phyloP scores from a whole-genome alignment of 805 yeast species.

The Metschnikowia reukaufii region DNA sequence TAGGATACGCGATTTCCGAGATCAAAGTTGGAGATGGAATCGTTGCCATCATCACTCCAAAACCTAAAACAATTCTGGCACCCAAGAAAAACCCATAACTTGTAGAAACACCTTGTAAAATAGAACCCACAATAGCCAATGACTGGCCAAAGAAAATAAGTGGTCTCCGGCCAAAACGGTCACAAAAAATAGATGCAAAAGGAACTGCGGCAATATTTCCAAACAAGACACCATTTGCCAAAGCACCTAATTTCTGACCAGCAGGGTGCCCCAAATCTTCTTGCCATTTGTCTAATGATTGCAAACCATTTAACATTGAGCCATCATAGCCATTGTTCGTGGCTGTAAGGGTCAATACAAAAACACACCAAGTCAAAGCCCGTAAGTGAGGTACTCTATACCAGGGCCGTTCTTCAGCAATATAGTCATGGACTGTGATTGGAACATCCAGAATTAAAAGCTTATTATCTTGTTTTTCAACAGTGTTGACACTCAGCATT shows the following conservation, averaged over 20 bases:
- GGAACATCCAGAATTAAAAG: neutral
- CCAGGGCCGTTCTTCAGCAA: slow-evolving; percentile 27
- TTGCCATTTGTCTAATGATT: slow-evolving; percentile 44
- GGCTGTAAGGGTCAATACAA: slow-evolving; percentile 46
- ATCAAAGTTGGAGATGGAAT: slow-evolving; percentile 50
- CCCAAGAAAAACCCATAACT: slow-evolving; percentile 39
- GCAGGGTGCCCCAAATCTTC: slow-evolving; percentile 29
- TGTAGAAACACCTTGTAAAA: slow-evolving; percentile 38
- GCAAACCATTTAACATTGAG: slow-evolving; percentile 49
- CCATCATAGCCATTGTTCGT: slow-evolving; percentile 39
- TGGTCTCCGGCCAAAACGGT: slow-evolving; percentile 43
- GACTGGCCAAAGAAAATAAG: slow-evolving; percentile 29
- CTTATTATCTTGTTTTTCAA: slow-evolving; percentile 4
- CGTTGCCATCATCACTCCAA: slow-evolving; percentile 43
- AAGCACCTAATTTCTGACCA: slow-evolving; percentile 25
- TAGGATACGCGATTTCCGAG: slow-evolving; percentile 52
- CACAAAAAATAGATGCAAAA: slow-evolving; percentile 24
- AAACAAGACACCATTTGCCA: slow-evolving; percentile 26
- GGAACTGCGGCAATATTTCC: slow-evolving; percentile 38
- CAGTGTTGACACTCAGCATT: slow-evolving; percentile 8
- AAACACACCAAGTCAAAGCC: slow-evolving; percentile 36
- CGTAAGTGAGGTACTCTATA: slow-evolving; percentile 38
- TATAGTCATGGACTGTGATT: slow-evolving; percentile 14
- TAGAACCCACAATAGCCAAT: slow-evolving; percentile 33
- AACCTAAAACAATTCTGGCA: slow-evolving; percentile 49